Base-by-base conservation (phyloP, 2,329 filamentous ascomycete genomes). In the Fusarium austroafricanum region DNA sequence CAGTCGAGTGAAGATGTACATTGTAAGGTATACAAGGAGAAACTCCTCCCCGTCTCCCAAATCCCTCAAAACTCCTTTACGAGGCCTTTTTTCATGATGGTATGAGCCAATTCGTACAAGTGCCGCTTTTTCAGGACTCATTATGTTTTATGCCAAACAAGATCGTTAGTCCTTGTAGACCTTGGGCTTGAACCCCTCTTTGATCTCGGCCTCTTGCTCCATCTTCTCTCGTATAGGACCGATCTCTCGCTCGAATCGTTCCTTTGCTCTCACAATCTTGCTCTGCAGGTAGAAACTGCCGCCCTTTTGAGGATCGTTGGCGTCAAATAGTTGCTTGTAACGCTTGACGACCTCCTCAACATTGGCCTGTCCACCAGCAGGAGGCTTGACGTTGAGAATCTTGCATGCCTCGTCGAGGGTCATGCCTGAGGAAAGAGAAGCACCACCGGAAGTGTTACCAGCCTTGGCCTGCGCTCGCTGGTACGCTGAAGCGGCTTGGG, bases 271-370 rank as follows among this genome's bases (percentile, higher is more conserved):
- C 72, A 98, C 82, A 55, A 99, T 89, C 83, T 99, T 99, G 85
- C 95, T 98, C 82, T 99, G 96, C 47, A 99, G 85, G 80, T 99
- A 99, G 81, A 99, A 99, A 75, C 94, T 97, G 53, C 96, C 96
- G 35, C 96, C 96, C 77, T 97, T 97, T 80, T 96, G 86, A 12
- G 96, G 95, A 70, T 99, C 92, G 82, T 99, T 99, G 73, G 88
- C 83, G 80, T 99, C 96, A 78, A 97, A 99, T 46, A 99, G 83
- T 69, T 91, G 89, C 87, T 98, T 98, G 86, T 98, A 99, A 54
- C 94, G 87, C 72, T 91, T 89, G 81, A 92, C 90, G 55, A 97
- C 89, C 70, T 91, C 86, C 73, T 94, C 92, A 78, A 94, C 83
- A 77, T 94, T 92, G 61, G 90, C 86, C 77, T 93, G 86, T 44